Evolutionary conservation across 108 stramenopile species (phyloP).

Genomic region (Nitzschia palea): DNA sequence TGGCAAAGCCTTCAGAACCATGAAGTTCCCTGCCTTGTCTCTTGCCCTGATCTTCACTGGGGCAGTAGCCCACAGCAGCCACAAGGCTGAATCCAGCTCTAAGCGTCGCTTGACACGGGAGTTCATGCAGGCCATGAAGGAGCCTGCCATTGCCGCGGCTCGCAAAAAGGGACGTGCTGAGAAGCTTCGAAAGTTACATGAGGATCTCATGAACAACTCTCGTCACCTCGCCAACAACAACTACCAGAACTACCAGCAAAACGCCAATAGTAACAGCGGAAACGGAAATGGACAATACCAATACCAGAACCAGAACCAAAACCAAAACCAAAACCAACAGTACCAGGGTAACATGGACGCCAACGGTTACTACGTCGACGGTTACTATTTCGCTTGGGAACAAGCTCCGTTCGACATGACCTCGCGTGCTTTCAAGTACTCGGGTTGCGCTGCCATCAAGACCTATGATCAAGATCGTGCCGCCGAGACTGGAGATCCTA

Average conservation of each 20-base stretch:
- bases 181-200: slow-evolving; percentile 21
- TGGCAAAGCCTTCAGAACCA: neutral
- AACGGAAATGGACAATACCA: slow-evolving; percentile 15
- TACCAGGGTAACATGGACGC: slow-evolving; percentile 2
- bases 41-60: slow-evolving; percentile 9
- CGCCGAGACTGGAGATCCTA: slow-evolving; percentile 30
- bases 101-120: slow-evolving; percentile 11
- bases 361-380: neutral
- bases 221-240: slow-evolving; percentile 12
- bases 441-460: slow-evolving; percentile 80
- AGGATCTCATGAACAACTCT: slow-evolving; percentile 12
- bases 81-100: neutral
- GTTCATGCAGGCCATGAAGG: slow-evolving; percentile 36
- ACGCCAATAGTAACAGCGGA: slow-evolving; percentile 7
- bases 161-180: slow-evolving; percentile 25
- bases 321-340: slow-evolving; percentile 11
- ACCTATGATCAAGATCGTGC: slow-evolving; percentile 45
- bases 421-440: slow-evolving; percentile 77
- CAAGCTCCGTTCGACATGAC: slow-evolving; percentile 61
- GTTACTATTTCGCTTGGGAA: neutral
- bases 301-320: slow-evolving; percentile 13
- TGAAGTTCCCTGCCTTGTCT: slow-evolving; percentile 16
- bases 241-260: neutral
- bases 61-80: neutral
- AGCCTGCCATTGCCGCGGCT: slow-evolving; percentile 17